Percentiles rank a stretch among this genome's conserved stretches.
These are phyloP conservation scores for Sporothrix euskadiensis DNA, from an alignment of 2,329 filamentous ascomycete species.

Conservation along the genomic window DNA sequence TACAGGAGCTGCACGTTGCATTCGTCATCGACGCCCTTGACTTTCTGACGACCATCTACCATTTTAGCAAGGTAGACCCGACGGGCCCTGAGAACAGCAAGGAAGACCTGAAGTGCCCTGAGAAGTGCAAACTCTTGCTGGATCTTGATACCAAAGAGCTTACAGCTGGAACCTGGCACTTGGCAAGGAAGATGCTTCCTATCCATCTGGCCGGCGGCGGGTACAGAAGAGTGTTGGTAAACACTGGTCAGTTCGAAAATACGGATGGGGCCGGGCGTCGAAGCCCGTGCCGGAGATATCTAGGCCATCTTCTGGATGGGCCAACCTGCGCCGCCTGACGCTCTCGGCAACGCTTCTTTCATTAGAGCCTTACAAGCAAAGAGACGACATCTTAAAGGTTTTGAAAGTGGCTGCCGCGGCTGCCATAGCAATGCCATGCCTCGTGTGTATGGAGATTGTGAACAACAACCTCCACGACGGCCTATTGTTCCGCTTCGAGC, in stretches of 20 bases:
- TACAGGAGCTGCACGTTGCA: not conserved
- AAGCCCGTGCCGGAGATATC: not conserved
- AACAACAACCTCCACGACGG: too few relatives aligned
- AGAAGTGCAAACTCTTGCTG: not conserved
- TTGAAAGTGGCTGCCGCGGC: not conserved
- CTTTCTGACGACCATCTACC: not conserved
- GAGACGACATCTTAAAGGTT: not conserved
- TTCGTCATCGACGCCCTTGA: not conserved
- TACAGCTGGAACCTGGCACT: too few relatives aligned
- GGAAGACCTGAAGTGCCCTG: too few relatives aligned
- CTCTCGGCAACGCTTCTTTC: not conserved
- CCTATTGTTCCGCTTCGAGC: not conserved
- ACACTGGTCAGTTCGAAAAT: too few relatives aligned
- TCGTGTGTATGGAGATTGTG: conserved; percentile 6
- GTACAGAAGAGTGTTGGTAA: too few relatives aligned
- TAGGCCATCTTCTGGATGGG: not conserved
- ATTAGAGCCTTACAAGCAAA: not conserved
- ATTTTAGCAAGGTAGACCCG: not conserved
- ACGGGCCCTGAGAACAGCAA: not conserved
- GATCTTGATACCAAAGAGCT: too few relatives aligned
- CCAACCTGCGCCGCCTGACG: not conserved
- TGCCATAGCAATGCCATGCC: not conserved
- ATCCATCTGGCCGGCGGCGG: too few relatives aligned
- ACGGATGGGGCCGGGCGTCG: not conserved
- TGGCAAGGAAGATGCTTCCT: too few relatives aligned